Conservation (phyloP, 2,329 filamentous ascomycete species). For the Aspergillus quadrilineatus region DNA sequence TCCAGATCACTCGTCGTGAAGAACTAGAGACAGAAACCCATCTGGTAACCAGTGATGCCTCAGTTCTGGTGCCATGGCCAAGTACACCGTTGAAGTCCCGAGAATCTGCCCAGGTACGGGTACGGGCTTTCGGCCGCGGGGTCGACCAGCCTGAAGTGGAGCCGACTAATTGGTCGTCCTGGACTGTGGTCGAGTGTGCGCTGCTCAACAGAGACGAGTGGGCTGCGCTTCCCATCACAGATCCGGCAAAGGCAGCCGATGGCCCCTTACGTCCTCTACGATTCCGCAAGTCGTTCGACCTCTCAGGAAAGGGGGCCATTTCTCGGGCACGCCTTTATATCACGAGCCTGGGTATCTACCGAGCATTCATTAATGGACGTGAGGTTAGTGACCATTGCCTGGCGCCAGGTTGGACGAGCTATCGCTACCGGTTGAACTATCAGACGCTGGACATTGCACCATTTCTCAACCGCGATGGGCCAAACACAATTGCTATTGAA, state of each 20-base stretch:
- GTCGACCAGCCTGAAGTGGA: not conserved
- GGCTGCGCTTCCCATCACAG: not conserved
- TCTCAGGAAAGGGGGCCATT: conserved; percentile 12
- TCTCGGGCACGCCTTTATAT: conserved; percentile 48
- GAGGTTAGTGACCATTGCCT: conserved; percentile 34
- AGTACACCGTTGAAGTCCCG: not conserved
- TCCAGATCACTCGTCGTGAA: conserved; percentile 13
- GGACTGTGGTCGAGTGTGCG: not conserved
- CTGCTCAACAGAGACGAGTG: not conserved
- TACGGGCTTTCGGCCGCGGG: conserved; percentile 2
- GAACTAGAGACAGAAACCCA: not conserved
- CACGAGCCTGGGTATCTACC: conserved; percentile 49
- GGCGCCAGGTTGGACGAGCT: conserved; percentile 54
- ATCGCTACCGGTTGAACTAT: conserved; percentile 52
- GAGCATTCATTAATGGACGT: conserved; percentile 50
- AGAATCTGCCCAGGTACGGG: conserved; percentile 3
- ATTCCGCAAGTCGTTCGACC: conserved; percentile 35
- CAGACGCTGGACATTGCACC: conserved; percentile 54
- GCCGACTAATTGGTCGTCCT: conserved; percentile 4
- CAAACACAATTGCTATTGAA: conserved; percentile 45
- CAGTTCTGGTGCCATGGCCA: conserved; percentile 5
- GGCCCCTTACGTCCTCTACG: conserved; percentile 7
- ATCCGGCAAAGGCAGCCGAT: not conserved
- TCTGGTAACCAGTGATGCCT: not conserved
- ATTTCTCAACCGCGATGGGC: conserved; percentile 32